Evolutionary conservation across 2,329 filamentous ascomycete species (phyloP), one percentile per base, ranked within the genome.

Genomic region (Bipolaris oryzae): DNA sequence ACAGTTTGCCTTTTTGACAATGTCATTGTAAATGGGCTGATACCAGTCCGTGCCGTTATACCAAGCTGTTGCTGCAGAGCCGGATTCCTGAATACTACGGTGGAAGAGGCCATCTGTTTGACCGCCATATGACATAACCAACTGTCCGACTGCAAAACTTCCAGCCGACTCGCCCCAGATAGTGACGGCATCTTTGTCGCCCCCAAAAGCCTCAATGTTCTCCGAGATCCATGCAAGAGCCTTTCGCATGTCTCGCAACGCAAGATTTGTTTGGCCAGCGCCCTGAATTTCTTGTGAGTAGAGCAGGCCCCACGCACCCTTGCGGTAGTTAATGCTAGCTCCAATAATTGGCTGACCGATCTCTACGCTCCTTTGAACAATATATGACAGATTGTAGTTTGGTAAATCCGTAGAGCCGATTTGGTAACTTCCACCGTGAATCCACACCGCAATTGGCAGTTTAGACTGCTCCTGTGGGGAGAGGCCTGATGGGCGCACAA

Each of bases 301-400:
- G 25, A 91, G 74, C 74, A 94, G 92, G 0, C 90, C 90, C 67
- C 91, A 82, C 5, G 85, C 83, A 2, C 86, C 86, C 46, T 90
- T 80, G 9, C 89, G 82, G 48, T 76, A 76, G 55, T 76, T 76
- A 61, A 74, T 76, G 18, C 72, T 74, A 9, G 71, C 66, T 7
- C 63, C 74, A 46, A 76, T 68, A 28, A 76, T 73, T 1, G 73
- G 73, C 34, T 75, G 67, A 7, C 72, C 73, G 34, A 76, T 70
- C 13, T 72, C 72, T n/a, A 75, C 71, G 48, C 67, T 71, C 35
- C 80, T 77, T 50, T 81, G 70, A 6, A 89, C 84, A 44, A 88
- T 81, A 56, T 82, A 84, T 13, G 82, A 84, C 55, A 87, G 76
- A 64, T 89, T 89, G 69, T 89, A 89, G 51, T 86, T 81, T 5